Evolutionary conservation across 805 yeast species (phyloP), one percentile per base, ranked within the genome.

Genomic region (Metahyphopichia silvanorum): DNA sequence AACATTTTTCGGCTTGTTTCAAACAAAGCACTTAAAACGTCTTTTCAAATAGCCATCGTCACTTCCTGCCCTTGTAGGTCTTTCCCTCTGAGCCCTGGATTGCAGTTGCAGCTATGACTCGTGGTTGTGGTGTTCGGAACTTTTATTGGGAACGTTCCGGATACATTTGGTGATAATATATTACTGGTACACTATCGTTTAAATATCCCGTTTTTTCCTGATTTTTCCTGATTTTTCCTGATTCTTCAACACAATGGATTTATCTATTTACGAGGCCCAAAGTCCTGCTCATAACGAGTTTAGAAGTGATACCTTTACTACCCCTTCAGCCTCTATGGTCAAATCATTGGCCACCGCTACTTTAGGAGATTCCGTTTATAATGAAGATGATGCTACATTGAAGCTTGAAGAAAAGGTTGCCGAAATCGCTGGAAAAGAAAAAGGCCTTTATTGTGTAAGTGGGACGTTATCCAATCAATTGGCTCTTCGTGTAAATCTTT

Each of bases 231-330:
- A n/a, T n/a, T n/a, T n/a, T n/a, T n/a, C n/a, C n/a, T n/a, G n/a
- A n/a, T 19, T 19, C 21, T 19, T 11, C 5, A 23, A 11, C 11
- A 23, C 12, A 11, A 27, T 27, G 30, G 23, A 27, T 18, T 27
- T 27, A 27, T 16, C 30, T n/a, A 27, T 13, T n/a, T 27, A 18
- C 14, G 30, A 27, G 12, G n/a, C 12, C 3, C 30, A 28, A 25
- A 20, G 43, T 32, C 27, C 60, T 21, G 62, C 70, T 7, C 51
- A 46, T 34, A 64, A 64, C 39, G 72, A 66, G 42, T 66, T 66
- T 44, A 52, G 72, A 32, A 62, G 57, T 47, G 98, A 89, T 57
- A 89, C 97, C 1, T 86, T 87, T 69, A 88, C 97, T 3, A 84
- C 85, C 6, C 97, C 97, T 19, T 77, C 95, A 0, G 66, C 66